Evolutionary conservation across 768 basidiomycete genomes (phyloP), one percentile per base, ranked within the genome.

Genomic region (Calocybe cyanea): DNA sequence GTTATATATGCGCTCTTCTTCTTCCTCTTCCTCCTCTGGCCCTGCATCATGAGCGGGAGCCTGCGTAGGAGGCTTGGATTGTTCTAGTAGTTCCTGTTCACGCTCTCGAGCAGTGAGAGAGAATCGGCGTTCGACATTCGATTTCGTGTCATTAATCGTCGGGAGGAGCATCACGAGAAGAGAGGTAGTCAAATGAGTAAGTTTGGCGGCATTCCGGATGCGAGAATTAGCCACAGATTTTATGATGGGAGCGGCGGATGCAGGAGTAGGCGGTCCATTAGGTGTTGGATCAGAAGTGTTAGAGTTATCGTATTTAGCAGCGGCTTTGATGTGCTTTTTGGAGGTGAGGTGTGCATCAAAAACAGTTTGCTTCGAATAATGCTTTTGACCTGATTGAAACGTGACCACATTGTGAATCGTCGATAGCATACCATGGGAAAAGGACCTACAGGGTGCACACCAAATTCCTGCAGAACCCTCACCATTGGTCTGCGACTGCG

Each of bases 21-120:
- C 93, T 54, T 92, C 93, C 53, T 94, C 93, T 38, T 94, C 92
- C 48, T 95, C 92, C 44, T 87, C 85, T 30, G 68, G 69, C 2
- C 69, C 78, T 43, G 71, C 77, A 2, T 63, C 61, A 10, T 71
- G 63, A 2, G 73, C 67, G 33, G 76, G 65, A 14, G 80, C 64
- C 10, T 76, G 66, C 17, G 75, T 68, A 0, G 76, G 64, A 3
- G 79, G 72, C 48, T 70, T 72, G 44, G 78, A 65, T 54, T 85
- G 82, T 48, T 97, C 94, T 30, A 89, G 63, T 20, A 92, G 70
- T 63, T 94, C 93, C 62, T 94, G 85, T 65, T 99, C 96, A 57
- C 96, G 87, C 67, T 99, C 96, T 46, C 89, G 81, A n/a, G 95
- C 91, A 1, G 96, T 99, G 39, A 99, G 78, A 13, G 96, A 96